Conservation (phyloP, 176 grass and related monocot genomes). For the Triticum turgidum region DNA sequence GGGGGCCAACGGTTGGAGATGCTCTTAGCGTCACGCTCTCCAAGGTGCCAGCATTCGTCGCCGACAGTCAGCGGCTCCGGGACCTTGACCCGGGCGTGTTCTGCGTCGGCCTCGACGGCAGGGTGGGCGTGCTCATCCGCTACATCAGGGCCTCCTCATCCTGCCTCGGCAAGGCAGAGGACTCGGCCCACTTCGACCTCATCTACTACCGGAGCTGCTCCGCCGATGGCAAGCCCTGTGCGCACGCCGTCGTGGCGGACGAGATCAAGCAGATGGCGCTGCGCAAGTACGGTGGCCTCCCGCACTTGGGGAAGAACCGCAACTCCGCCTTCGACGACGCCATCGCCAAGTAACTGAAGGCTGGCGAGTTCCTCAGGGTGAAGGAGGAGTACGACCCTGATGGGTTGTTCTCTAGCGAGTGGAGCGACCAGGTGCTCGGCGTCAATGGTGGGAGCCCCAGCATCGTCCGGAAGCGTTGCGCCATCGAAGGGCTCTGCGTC, state of each 20-base stretch:
- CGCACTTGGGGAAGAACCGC: constrained; percentile 44
- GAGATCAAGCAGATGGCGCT: constrained; percentile 46
- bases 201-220: constrained; percentile 57
- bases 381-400: background rate
- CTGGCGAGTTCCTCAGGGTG: background rate
- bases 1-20: too few relatives aligned
- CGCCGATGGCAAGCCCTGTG: constrained; percentile 18
- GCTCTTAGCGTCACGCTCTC: background rate
- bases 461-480: background rate
- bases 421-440: constrained; percentile 54
- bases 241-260: constrained; percentile 43
- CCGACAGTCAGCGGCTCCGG: background rate
- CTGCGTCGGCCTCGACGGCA: background rate
- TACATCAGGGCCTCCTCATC: constrained; percentile 42
- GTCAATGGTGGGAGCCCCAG: background rate
- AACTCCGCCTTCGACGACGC: background rate
- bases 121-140: background rate
- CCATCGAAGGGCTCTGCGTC: background rate
- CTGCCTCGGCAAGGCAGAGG: constrained; percentile 42
- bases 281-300: constrained; percentile 34
- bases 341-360: background rate
- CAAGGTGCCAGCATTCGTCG: background rate
- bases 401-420: constrained; percentile 40
- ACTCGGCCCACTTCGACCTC: constrained; percentile 56
- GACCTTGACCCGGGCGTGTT: background rate